Base-by-base conservation (phyloP, 75 land plant genomes). In the Isoetes taiwanensis region DNA sequence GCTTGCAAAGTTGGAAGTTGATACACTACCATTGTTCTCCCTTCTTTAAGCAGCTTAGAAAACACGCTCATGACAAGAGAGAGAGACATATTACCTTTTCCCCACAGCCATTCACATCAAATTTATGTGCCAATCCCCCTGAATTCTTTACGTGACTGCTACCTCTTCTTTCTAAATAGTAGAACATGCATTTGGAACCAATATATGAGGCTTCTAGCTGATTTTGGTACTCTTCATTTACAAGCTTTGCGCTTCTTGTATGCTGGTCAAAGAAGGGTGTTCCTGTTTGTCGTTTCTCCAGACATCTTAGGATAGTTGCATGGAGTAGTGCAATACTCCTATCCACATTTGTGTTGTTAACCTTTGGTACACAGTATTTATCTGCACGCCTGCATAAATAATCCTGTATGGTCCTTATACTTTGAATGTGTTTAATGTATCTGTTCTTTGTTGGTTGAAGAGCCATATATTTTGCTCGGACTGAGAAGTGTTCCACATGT, bases 391-490 rank as follows among this genome's bases (percentile, higher is more conserved):
- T 80, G 63, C 87, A 86, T 10, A 83, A 66, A 52, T 91, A 91
- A 3, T 91, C 97, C 63, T 91, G 97, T 21, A 91, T 91, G 3
- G 94, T 73, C 50, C 97, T 64, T 28, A 91, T 91, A 39, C 86
- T 91, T 33, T 79, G 76, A 2, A 91, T 91, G 34, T 91, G 86
- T 67, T 91, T 91, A 5, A 78, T 88, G 72, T 91, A 91, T 55
- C 83, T 91, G 52, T 91, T 86, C 55, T 77, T 91, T 26, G 85
- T 76, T 21, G 93, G 97, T 39, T 91, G 94, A 59, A 86, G 60
- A 20, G 97, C 83, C 97, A 91, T 90, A 68, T 91, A 91, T 64
- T 86, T 91, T 10, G 97, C 97, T 61, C 94, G 94, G 1, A 91
- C 97, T 4, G 97, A 88, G 78, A 91, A 91, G 58, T 88, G 48